Percentiles rank a stretch among this genome's conserved stretches.
Evolutionary conservation across 2,329 filamentous ascomycete species (phyloP).

Genomic region (Emericellopsis atlantica): DNA sequence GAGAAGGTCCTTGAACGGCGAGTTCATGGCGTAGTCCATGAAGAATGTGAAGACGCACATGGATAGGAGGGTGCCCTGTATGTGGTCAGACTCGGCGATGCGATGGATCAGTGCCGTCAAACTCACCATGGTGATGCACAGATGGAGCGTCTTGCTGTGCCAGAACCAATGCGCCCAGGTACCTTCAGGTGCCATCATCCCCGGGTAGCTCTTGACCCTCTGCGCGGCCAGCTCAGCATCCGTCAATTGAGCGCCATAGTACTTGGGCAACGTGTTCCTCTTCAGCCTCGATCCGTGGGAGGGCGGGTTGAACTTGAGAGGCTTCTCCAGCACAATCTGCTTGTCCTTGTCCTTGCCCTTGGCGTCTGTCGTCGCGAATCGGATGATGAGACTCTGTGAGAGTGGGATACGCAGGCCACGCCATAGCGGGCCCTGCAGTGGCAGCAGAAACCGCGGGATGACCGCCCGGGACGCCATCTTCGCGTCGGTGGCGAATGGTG

Average conservation of each 20-base stretch:
- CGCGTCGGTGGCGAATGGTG: neutral
- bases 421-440: slow-evolving; percentile 46
- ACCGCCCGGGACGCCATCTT: slow-evolving; percentile 32
- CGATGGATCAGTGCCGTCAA: neutral
- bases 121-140: slow-evolving; percentile 71
- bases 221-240: slow-evolving; percentile 54
- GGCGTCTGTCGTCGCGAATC: slow-evolving; percentile 16
- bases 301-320: slow-evolving; percentile 79
- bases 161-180: slow-evolving; percentile 79
- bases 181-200: slow-evolving; percentile 75
- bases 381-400: slow-evolving; percentile 20
- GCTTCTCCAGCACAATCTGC: slow-evolving; percentile 68
- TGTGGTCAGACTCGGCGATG: neutral
- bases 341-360: slow-evolving; percentile 34
- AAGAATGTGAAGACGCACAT: slow-evolving; percentile 64
- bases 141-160: slow-evolving; percentile 62
- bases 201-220: slow-evolving; percentile 64
- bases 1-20: slow-evolving; percentile 68
- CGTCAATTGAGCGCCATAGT: slow-evolving; percentile 64
- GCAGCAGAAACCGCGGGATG: slow-evolving; percentile 58
- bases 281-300: slow-evolving; percentile 68
- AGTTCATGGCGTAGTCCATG: slow-evolving; percentile 66
- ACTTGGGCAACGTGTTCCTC: slow-evolving; percentile 39
- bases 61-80: slow-evolving; percentile 50
- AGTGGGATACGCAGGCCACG: slow-evolving; percentile 23